These are phyloP conservation scores for Cetradonia linearis DNA, from an alignment of 495 filamentous ascomycete genomes.

Conservation along the genomic window DNA sequence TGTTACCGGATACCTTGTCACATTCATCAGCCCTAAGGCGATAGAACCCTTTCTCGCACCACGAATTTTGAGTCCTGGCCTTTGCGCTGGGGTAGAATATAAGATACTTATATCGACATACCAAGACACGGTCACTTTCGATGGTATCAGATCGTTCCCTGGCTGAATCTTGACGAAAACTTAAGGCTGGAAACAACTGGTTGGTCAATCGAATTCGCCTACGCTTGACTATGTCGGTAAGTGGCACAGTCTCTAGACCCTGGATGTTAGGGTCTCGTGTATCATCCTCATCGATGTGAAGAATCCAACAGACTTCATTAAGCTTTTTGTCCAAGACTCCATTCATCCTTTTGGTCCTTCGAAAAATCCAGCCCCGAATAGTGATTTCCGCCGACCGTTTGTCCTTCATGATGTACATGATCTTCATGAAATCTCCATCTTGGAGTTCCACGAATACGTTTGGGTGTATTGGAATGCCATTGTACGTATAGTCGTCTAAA, in stretches of 20 bases:
- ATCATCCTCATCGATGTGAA: conserved; percentile 38
- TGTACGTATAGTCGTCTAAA: conserved; percentile 21
- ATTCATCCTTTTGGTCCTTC: conserved; percentile 31
- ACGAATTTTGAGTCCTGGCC: conserved; percentile 23
- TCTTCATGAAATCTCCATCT: conserved; percentile 33
- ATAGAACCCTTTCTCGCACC: conserved; percentile 24
- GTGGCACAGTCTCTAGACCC: conserved; percentile 34
- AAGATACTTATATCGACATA: conserved; percentile 31
- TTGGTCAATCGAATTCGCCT: conserved; percentile 46
- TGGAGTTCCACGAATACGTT: conserved; percentile 32
- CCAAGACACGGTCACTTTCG: conserved; percentile 30
- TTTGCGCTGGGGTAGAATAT: conserved; percentile 24
- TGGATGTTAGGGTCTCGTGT: conserved; percentile 31
- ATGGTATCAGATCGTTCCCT: conserved; percentile 24
- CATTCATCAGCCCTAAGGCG: conserved; percentile 25
- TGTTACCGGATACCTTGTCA: conserved; percentile 15
- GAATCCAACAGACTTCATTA: conserved; percentile 47
- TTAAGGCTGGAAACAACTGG: conserved; percentile 31
- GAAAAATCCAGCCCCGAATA: conserved; percentile 35
- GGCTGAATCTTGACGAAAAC: conserved; percentile 25
- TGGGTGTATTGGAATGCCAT: conserved; percentile 22
- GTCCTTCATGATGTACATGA: conserved; percentile 32
- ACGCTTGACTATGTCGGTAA: conserved; percentile 28
- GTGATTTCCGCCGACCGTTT: conserved; percentile 22
- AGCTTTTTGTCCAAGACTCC: conserved; percentile 34